Conservation (phyloP, 1,139 yeast species). For the Chernovozyma sophiae-reginae region DNA sequence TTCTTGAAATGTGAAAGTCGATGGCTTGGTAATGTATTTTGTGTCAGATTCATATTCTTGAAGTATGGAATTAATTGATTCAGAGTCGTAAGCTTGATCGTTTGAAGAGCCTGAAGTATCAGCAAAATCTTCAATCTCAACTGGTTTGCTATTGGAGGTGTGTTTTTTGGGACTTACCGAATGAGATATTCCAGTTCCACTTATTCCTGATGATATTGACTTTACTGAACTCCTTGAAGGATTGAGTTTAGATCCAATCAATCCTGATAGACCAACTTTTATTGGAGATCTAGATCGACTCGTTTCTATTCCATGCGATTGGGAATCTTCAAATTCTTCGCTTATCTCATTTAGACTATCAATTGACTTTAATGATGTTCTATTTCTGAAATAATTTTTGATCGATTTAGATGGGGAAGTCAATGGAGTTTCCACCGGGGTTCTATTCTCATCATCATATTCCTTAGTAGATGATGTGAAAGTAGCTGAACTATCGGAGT, state of each 20-base stretch:
- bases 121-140: slow-evolving; percentile 37
- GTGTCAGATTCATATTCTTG: slow-evolving; percentile 21
- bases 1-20: not conserved
- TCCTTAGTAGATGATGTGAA: no score
- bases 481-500: no score
- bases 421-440: not conserved
- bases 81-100: slow-evolving; percentile 18
- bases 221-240: not conserved
- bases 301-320: not conserved
- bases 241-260: not conserved
- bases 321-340: not conserved
- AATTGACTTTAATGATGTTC: slow-evolving; percentile 23
- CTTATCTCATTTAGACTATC: slow-evolving; percentile 21
- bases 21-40: not conserved
- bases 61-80: slow-evolving; percentile 31
- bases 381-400: slow-evolving; percentile 22
- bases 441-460: not conserved
- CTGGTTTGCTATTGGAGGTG: slow-evolving; percentile 9
- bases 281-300: not conserved
- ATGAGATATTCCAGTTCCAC: not conserved
- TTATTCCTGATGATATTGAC: not conserved
- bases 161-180: not conserved
- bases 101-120: slow-evolving; percentile 26
- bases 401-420: slow-evolving; percentile 28
- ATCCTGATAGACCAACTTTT: not conserved